Evolutionary conservation across 2,329 filamentous ascomycete genomes (phyloP), one percentile per base, ranked within the genome.

Genomic region (Byssoonygena ceratinophila): DNA sequence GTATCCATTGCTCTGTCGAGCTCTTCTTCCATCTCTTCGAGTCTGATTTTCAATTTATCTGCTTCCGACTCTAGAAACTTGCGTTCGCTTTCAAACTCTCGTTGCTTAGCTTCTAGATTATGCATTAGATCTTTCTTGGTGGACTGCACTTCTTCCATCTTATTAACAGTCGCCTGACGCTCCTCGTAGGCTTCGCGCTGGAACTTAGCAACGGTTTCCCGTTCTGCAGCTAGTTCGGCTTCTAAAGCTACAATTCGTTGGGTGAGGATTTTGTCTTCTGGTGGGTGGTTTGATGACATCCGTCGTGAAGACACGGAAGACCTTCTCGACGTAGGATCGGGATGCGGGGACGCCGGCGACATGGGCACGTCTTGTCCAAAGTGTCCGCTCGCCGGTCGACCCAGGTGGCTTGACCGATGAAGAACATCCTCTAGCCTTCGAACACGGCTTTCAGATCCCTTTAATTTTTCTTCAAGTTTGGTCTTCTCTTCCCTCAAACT

Each of bases 41-140:
- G 74, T 49, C 83, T 85, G 51, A 83, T 76, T 63, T 85, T 90
- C 53, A 90, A 77, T 12, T 79, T 78, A 59, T 82, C 84, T 53
- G 92, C 82, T 64, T 97, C 90, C 14, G 80, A 76, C 60, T 95
- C 87, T 0, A 97, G 74, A 8, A 83, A 85, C 62, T 85, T 87
- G 36, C 92, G 81, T 67, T 97, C 91, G 46, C 83, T 82, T 32
- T 85, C 76, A 59, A 95, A 96, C 63, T 97, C 92, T 23, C 81
- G 82, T 68, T 96, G 88, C 58, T 94, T 80, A 11, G 90, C 86
- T 64, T 97, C 89, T 72, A 98, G 87, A 63, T 98, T 98, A 58
- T 87, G 84, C 70, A 98, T 82, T 8, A 98, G 79, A 66, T 97
- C 92, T 60, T 86, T 85, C 68, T 98, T 98, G 0, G 86, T 96